Evolutionary conservation across 148 eudicot genomes (phyloP), one percentile per base, ranked within the genome.

Genomic region (Vaccinium vitisidaea): DNA sequence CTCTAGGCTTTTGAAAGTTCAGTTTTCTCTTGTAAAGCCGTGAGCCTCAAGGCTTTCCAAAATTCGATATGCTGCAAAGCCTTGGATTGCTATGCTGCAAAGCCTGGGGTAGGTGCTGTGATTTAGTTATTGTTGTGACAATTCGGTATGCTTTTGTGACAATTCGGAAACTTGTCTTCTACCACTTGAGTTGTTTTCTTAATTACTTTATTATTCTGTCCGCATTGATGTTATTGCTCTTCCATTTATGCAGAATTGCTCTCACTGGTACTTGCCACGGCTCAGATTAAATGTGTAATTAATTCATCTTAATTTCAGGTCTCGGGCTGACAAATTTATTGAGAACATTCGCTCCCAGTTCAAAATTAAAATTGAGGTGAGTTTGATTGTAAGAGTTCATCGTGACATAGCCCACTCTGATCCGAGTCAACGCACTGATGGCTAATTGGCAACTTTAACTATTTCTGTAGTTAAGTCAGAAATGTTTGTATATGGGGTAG

Each of bases 341-440:
- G 94, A 94, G 84, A 90, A 90, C 75, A 89, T 93, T 50, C 70
- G 86, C 49, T 75, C 61, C 48, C 88, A 94, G 85, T 93, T 92
- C 82, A 88, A 91, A 69, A 95, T 95, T 82, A 77, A 85, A 89
- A 91, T 97, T 90, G 88, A 94, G 96, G 99, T 97, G 75, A 88
- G 89, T 71, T 71, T 36, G 73, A 77, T 14, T 84, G 87, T 65
- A 30, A 79, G 9, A 10, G 2, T 16, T 69, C 43, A 32, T 2
- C 52, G 12, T 86, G 49, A 16, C n/a, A n/a, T 27, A 21, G 48
- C 75, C 61, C 58, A 59, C 25, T 71, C 55, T 69, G 2, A 63
- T 86, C 53, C 50, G 14, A 67, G 36, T 67, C 36, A 67, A 27
- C 19, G 16, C 36, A 69, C 15, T 12, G 74, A 69, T 69, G 8